These are phyloP conservation scores for Ceratobasidium sp. DNA, from an alignment of 1,284 basidiomycete genomes.

Conservation along the genomic window DNA sequence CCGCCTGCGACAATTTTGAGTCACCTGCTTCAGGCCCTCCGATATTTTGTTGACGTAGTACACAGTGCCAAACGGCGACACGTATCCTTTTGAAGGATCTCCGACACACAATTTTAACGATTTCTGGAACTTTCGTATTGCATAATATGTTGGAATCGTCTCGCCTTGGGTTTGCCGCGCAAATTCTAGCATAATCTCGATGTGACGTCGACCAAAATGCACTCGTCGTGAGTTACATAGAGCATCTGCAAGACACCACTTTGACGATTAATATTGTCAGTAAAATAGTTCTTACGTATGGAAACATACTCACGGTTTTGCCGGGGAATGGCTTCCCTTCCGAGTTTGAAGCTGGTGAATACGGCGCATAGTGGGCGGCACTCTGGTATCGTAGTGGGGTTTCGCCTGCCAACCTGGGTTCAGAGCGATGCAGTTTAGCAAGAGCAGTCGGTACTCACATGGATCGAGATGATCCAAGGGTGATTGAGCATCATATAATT, in stretches of 20 bases:
- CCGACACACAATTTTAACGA: background rate
- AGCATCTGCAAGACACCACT: conserved; percentile 28
- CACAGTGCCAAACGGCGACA: background rate
- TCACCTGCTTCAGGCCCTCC: conserved; percentile 12
- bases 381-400: background rate
- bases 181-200: background rate
- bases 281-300: background rate
- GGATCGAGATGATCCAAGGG: background rate
- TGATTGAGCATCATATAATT: background rate
- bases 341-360: background rate
- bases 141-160: conserved; percentile 4
- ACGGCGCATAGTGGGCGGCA: background rate
- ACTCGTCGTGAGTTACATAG: conserved; percentile 1
- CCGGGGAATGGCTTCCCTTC: conserved; percentile 3
- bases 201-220: conserved; percentile 10
- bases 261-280: background rate
- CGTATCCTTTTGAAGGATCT: background rate
- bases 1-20: no score
- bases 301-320: conserved; percentile 5
- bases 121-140: background rate
- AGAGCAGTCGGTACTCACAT: background rate
- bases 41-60: conserved; percentile 27
- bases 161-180: background rate
- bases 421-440: background rate
- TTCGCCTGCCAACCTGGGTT: background rate